Percentiles rank a stretch among this genome's conserved stretches.
Evolutionary conservation across 257 asterid species (phyloP).

Genomic region (Linaria vulgaris): DNA sequence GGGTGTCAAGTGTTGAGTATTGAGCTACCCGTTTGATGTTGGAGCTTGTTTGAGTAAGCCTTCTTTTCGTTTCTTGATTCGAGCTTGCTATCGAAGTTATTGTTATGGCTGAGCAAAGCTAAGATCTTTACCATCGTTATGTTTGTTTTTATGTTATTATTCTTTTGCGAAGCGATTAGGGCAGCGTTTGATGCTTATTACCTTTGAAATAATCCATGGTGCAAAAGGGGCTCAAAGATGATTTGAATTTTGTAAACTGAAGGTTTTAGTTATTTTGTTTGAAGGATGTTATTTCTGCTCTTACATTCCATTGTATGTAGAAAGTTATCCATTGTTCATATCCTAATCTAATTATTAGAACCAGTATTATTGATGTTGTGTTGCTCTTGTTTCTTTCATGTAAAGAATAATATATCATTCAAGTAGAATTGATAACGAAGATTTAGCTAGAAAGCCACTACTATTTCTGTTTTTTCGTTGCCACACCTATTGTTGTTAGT

Average conservation of each 20-base stretch:
- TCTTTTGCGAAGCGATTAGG: background rate
- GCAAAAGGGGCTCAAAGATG: background rate
- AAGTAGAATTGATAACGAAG: no score
- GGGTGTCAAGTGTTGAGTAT: slow-evolving; percentile 16
- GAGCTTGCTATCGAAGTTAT: background rate
- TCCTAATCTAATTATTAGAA: no score
- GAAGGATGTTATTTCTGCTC: no score
- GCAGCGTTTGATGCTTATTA: background rate
- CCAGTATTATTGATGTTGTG: background rate
- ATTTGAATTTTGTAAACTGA: no score
- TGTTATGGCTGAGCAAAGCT: background rate
- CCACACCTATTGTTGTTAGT: no score
- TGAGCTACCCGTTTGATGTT: slow-evolving; percentile 21
- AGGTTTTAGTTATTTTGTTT: no score
- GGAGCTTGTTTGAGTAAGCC: slow-evolving; percentile 33
- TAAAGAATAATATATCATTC: no score
- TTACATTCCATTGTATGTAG: no score
- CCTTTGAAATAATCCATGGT: background rate
- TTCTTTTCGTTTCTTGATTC: slow-evolving; percentile 5
- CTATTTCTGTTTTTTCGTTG: no score
- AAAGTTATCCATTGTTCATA: no score
- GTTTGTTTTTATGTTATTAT: no score
- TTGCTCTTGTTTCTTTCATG: background rate
- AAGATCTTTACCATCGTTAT: background rate
- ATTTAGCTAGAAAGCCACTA: no score